Conservation (phyloP, 768 basidiomycete genomes). For the Phanerodontia chrysosporium region DNA sequence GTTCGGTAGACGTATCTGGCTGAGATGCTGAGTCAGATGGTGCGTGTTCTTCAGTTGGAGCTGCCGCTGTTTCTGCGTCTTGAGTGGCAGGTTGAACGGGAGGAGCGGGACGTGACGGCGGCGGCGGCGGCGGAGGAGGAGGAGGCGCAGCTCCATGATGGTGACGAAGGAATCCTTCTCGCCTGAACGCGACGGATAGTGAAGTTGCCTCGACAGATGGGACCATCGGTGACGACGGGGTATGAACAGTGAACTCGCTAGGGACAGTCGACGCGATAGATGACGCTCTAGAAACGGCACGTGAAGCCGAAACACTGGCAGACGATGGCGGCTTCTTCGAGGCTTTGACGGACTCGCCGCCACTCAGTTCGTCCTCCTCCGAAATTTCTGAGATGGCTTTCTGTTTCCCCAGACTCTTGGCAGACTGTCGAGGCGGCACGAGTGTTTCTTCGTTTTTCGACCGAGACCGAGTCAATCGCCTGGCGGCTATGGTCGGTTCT, state of each 20-base stretch:
- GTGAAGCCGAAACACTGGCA: neutral
- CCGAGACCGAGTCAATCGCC: constrained; percentile 5
- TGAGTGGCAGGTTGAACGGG: neutral
- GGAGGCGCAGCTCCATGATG: neutral
- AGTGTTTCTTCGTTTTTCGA: neutral
- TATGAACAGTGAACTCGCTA: constrained; percentile 18
- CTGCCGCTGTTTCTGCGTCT: neutral
- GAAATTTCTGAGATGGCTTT: constrained; percentile 25
- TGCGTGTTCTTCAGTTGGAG: neutral
- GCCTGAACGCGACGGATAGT: neutral
- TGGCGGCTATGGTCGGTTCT: neutral
- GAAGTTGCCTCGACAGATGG: neutral
- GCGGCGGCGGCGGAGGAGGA: neutral
- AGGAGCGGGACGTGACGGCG: neutral
- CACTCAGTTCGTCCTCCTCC: neutral
- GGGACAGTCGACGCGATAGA: constrained; percentile 40
- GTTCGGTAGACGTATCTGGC: neutral
- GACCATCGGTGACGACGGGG: constrained; percentile 15
- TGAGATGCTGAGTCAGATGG: neutral
- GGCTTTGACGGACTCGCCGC: neutral
- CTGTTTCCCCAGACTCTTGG: constrained; percentile 28
- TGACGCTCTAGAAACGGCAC: constrained; percentile 23
- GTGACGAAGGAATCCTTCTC: constrained; percentile 1
- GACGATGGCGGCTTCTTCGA: neutral
- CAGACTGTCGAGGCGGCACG: constrained; percentile 3